These are phyloP conservation scores for Metschnikowia rubicola DNA, from an alignment of 805 yeast genomes.

Conservation along the genomic window DNA sequence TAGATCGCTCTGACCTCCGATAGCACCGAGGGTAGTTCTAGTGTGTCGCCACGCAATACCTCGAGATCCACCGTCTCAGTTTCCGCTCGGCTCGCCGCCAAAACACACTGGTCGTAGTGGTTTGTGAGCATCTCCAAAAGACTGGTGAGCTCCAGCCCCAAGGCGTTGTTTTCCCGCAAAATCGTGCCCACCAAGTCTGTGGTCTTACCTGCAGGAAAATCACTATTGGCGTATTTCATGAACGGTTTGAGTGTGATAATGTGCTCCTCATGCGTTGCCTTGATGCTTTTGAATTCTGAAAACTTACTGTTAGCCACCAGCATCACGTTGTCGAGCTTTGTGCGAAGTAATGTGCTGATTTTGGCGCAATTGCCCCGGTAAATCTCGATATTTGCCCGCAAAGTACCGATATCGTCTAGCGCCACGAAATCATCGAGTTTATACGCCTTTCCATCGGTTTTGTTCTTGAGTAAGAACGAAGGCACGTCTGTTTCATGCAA, in stretches of 20 bases:
- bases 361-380: slow-evolving; percentile 24
- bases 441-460: slow-evolving; percentile 1
- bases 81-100: slow-evolving; percentile 30
- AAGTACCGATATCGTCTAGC: slow-evolving; percentile 25
- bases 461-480: slow-evolving; percentile 10
- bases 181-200: slow-evolving; percentile 8
- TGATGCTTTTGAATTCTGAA: slow-evolving; percentile 17
- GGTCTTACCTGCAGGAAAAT: background rate
- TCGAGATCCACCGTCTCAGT: slow-evolving; percentile 29
- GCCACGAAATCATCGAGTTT: slow-evolving; percentile 34
- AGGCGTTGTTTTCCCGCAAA: slow-evolving; percentile 37
- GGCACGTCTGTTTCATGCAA: slow-evolving; percentile 32
- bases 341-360: slow-evolving; percentile 1
- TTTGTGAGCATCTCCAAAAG: slow-evolving; percentile 68
- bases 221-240: slow-evolving; percentile 1
- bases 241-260: slow-evolving; percentile 10
- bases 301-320: background rate
- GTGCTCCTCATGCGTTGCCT: slow-evolving; percentile 13
- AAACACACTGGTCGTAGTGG: slow-evolving; percentile 76
- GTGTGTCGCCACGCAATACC: slow-evolving; percentile 50
- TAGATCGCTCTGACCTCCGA: slow-evolving; percentile 28
- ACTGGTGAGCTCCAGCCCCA: slow-evolving; percentile 69
- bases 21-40: slow-evolving; percentile 56
- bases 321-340: background rate
- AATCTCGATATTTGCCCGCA: slow-evolving; percentile 25